Evolutionary conservation across 2,329 filamentous ascomycete genomes (phyloP), one percentile per base, ranked within the genome.

Genomic region (Zalaria obscura): DNA sequence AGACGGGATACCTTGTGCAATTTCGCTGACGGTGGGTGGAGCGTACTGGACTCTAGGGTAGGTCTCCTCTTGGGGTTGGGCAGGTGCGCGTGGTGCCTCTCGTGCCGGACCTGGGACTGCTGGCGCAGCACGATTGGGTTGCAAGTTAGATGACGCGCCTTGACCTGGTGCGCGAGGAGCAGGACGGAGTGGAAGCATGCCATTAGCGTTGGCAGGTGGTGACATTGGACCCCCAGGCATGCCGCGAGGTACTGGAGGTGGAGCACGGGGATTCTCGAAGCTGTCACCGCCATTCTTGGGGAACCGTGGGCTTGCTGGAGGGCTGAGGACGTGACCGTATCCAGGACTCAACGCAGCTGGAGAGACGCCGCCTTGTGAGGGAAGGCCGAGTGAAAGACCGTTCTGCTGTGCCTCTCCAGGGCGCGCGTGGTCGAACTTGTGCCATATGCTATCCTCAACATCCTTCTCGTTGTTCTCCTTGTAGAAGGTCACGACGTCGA

Each of bases 401-500:
- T 54, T 61, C 56, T 50, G 60, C 50, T 60, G 64, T 55, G 57
- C 61, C 48, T 65, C 61, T 43, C 67, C 65, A 6, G 79, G 71
- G 54, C 80, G 78, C 40, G 83, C 86, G 65, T 94, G 80, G 54
- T 93, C 86, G 60, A 98, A 95, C 62, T 98, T 98, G 62, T 96
- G 88, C 69, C 91, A 85, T 43, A 91, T 81, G 53, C 84, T 83
- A 55, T 94, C 85, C 57, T 95, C 86, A 47, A 78, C 76, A 45
- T 76, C 78, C 52, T 72, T 75, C 52, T 89, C 85, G 26, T 84
- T 82, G 49, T 86, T 94, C 65, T 94, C 89, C 61, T 95, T 93
- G 70, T 94, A 96, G 60, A 96, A 96, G 45, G 82, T 84, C 63
- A 98, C 80, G 54, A 98, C 91, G 60, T 96, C 84, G 57, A 93